Conservation (phyloP, 202 grass and related monocot genomes). For the Saccharum hybrid region DNA sequence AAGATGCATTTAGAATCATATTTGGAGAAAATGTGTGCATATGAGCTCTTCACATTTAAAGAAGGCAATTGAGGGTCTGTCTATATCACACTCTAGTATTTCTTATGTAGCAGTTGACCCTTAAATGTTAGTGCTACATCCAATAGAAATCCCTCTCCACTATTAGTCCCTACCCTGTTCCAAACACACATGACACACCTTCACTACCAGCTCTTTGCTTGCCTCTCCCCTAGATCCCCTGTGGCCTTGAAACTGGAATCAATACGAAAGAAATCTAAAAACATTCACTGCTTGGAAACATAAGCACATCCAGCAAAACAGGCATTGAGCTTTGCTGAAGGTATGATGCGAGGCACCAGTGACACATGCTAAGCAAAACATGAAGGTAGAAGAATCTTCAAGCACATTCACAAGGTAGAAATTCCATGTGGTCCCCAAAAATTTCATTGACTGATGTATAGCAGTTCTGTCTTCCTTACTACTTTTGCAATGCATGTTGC, state of each 20-base stretch:
- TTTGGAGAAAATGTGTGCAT: slow-evolving; percentile 16
- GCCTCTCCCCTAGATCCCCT: not conserved
- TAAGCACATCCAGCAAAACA: not conserved
- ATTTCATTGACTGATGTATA: not conserved
- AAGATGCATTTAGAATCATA: slow-evolving; percentile 22
- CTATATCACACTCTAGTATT: not conserved
- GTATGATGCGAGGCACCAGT: not conserved
- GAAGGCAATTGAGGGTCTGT: not conserved
- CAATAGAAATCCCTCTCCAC: not conserved
- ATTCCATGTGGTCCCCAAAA: not conserved
- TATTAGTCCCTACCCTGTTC: not conserved
- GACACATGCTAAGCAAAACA: not conserved
- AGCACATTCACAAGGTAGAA: not conserved
- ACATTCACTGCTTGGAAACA: not conserved
- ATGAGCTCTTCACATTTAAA: not conserved
- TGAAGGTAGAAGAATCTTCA: not conserved
- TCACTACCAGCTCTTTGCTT: not conserved
- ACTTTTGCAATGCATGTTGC: not conserved
- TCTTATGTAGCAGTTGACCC: not conserved
- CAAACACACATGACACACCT: not conserved
- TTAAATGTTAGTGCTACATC: not conserved
- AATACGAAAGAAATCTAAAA: not conserved
- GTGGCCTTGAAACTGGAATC: not conserved
- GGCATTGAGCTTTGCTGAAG: not conserved
- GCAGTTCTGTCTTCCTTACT: not conserved